phyloP scores from a whole-genome alignment of 2,329 filamentous ascomycete genomes.

The Aspergillus ibericus region DNA sequence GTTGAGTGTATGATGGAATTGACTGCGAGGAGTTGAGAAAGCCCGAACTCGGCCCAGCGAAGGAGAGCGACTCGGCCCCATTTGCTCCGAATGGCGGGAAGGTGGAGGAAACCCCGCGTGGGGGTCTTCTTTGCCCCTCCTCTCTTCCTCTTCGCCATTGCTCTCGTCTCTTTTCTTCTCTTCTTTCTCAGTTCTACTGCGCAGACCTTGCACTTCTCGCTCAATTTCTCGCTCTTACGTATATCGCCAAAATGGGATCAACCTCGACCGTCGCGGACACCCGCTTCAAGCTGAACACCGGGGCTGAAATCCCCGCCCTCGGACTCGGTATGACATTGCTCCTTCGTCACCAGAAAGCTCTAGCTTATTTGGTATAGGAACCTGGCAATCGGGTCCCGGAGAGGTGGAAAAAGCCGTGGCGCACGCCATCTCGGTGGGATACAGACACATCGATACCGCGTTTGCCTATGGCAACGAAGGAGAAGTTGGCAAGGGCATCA shows the following conservation, averaged over 20 bases:
- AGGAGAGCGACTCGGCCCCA: conserved; percentile 16
- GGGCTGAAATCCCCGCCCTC: conserved; percentile 62
- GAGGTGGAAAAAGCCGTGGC: conserved; percentile 60
- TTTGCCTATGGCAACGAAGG: conserved; percentile 61
- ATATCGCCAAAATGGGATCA: conserved; percentile 1
- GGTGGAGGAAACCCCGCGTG: neutral
- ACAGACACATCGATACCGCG: conserved; percentile 44
- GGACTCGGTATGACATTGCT: conserved; percentile 55
- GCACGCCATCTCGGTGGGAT: conserved; percentile 53
- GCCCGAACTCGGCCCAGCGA: neutral
- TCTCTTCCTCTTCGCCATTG: conserved; percentile 1
- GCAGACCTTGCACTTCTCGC: neutral
- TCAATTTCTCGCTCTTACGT: neutral
- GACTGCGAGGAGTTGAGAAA: neutral
- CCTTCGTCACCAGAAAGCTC: neutral
- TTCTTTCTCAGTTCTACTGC: neutral
- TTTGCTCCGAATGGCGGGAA: conserved; percentile 5
- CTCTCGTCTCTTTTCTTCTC: neutral
- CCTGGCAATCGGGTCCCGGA: conserved; percentile 63
- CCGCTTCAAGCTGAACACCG: conserved; percentile 64
- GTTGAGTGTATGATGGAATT: neutral
- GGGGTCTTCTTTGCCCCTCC: neutral
- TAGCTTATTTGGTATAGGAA: conserved; percentile 46
- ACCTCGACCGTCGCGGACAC: conserved; percentile 41
- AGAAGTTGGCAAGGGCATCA: conserved; percentile 76